Evolutionary conservation across 2,329 filamentous ascomycete genomes (phyloP).

Genomic region (Verticillium klebahnii): DNA sequence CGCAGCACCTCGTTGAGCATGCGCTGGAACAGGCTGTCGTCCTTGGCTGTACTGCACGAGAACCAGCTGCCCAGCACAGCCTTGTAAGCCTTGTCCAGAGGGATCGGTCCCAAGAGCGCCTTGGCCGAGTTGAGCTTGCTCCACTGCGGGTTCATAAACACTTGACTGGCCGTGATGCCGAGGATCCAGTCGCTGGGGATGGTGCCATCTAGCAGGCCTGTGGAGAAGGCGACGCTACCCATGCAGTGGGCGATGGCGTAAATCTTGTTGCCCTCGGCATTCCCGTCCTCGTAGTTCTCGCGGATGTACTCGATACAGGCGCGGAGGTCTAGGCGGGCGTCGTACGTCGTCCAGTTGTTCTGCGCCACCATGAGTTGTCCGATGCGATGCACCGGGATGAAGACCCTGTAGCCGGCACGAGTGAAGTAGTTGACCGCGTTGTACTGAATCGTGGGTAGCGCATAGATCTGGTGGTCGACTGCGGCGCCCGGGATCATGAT

Average conservation of each 20-base stretch:
- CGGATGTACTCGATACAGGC: constrained; percentile 52
- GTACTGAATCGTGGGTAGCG: constrained; percentile 57
- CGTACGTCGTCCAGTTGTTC: constrained; percentile 53
- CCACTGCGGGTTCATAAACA: constrained; percentile 61
- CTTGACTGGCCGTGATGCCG: constrained; percentile 55
- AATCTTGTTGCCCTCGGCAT: constrained; percentile 29
- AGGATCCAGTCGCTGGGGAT: constrained; percentile 52
- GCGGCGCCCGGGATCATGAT: constrained; percentile 59
- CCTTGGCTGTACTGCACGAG: constrained; percentile 40
- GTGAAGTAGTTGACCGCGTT: constrained; percentile 62
- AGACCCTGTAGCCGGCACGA: constrained; percentile 55
- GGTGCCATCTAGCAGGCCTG: constrained; percentile 57
- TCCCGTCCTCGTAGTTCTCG: constrained; percentile 21
- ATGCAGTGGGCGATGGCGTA: constrained; percentile 61
- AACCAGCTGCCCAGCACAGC: constrained; percentile 49
- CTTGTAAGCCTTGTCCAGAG: constrained; percentile 45
- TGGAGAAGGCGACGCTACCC: constrained; percentile 54
- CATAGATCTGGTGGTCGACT: constrained; percentile 60
- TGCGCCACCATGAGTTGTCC: constrained; percentile 45
- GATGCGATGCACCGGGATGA: constrained; percentile 53
- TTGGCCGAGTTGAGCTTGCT: constrained; percentile 52
- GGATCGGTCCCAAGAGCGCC: constrained; percentile 40
- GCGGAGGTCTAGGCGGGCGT: constrained; percentile 54
- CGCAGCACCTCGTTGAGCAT: constrained; percentile 51
- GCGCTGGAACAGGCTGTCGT: constrained; percentile 45